Base-by-base conservation (phyloP, 2,329 filamentous ascomycete species). In the Zymoseptoria crescenta region DNA sequence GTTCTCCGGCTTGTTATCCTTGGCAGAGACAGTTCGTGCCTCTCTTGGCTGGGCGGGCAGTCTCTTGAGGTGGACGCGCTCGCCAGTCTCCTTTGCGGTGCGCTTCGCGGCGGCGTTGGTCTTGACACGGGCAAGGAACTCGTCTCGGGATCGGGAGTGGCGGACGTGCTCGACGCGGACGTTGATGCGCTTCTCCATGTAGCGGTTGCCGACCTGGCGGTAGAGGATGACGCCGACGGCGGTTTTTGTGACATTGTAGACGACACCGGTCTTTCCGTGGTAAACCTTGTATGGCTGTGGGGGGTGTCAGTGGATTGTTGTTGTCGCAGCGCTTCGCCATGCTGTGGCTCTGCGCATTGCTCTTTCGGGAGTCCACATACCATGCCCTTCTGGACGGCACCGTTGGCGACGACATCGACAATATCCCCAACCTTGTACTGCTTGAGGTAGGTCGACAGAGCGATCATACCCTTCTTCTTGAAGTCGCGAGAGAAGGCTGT, bases 121-220 rank as follows among this genome's bases (percentile, higher is more conserved):
- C 90, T 97, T 97, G 79, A 99, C 93, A 75, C 93, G 88, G 82
- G 85, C 87, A 75, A 97, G 80, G 85, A 99, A 97, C 79, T 94
- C 93, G 74, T 97, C 93, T 76, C 94, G 87, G 74, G 93, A 97
- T 78, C 94, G 89, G 72, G 93, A 97, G 77, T 89, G 89, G 75
- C 82, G 81, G 81, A 99, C 85, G 87, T 99, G 94, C 88, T 99
- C 94, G 80, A 97, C 81, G 77, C 94, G 91, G 82, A 99, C 84
- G 87, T 96, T 97, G 84, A 99, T 87, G 79, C 94, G 93, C 91
- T 99, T 99, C 89, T 99, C 94, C 79, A 99, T 85, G 87, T 96
- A 99, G 76, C 93, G 89, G 88, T 97, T 94, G 82, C 92, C 91
- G 78, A 99, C 94, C 80, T 95, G 91, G 87, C 96, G 96, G 89